Conservation (phyloP, 2,329 filamentous ascomycete species). For the Aspergillus thermomutatus region DNA sequence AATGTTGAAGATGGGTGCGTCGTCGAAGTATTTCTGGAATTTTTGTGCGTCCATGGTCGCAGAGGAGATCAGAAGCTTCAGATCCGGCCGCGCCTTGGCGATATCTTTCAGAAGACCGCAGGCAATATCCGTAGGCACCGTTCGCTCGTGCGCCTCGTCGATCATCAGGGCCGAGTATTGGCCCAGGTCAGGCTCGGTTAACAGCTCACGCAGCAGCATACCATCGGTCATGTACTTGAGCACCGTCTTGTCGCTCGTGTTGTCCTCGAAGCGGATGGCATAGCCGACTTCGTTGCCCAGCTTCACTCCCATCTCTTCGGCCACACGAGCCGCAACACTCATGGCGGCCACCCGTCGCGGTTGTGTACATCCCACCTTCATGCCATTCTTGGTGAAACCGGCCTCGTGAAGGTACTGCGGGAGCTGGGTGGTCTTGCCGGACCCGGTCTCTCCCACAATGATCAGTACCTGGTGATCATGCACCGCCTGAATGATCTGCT, state of each 20-base stretch:
- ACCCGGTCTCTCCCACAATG: slow-evolving; percentile 91
- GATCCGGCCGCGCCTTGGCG: slow-evolving; percentile 73
- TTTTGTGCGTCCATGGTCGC: slow-evolving; percentile 93
- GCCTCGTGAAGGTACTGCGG: slow-evolving; percentile 92
- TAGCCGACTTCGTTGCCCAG: slow-evolving; percentile 92
- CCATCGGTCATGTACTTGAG: slow-evolving; percentile 98
- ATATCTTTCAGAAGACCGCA: slow-evolving; percentile 87
- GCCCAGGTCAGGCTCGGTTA: slow-evolving; percentile 80
- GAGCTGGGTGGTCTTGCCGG: slow-evolving; percentile 92
- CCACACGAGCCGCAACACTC: slow-evolving; percentile 94
- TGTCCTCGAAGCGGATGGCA: slow-evolving; percentile 90
- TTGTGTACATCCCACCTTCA: slow-evolving; percentile 90
- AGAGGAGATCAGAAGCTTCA: slow-evolving; percentile 88
- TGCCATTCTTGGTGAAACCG: slow-evolving; percentile 77
- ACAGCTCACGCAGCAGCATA: slow-evolving; percentile 84
- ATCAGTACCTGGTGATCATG: slow-evolving; percentile 82
- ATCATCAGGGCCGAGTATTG: slow-evolving; percentile 90
- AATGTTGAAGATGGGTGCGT: slow-evolving; percentile 91
- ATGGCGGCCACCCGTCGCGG: slow-evolving; percentile 94
- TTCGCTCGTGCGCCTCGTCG: slow-evolving; percentile 95
- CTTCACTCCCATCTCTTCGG: slow-evolving; percentile 87
- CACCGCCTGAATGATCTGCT: slow-evolving; percentile 84
- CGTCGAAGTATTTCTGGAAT: slow-evolving; percentile 87
- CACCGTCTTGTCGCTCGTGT: slow-evolving; percentile 83
- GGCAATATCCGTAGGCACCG: slow-evolving; percentile 84